These are phyloP conservation scores for Pichia terricola DNA, from an alignment of 1,139 yeast species.

Conservation along the genomic window DNA sequence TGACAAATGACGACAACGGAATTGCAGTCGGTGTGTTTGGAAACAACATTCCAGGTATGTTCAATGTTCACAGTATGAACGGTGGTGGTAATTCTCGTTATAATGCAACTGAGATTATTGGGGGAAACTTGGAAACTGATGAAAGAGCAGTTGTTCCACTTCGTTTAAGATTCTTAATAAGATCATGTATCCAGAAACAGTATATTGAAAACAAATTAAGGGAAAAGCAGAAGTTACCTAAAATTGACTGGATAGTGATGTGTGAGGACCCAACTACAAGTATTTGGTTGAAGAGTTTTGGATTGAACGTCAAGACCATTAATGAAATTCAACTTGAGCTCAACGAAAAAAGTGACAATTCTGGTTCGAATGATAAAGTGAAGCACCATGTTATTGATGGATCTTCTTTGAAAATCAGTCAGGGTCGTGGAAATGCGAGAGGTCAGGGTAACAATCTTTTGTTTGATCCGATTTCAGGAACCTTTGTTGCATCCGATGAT, in stretches of 20 bases:
- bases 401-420: background rate
- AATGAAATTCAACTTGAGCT: conserved; percentile 37
- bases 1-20: conserved; percentile 5
- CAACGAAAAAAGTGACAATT: background rate
- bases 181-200: conserved; percentile 41
- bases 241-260: conserved; percentile 40
- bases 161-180: conserved; percentile 38
- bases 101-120: too few species aligned
- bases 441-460: background rate
- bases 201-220: conserved; percentile 28
- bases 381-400: too few species aligned
- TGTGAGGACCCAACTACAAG: conserved; percentile 46
- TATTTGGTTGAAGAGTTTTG: conserved; percentile 48
- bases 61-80: conserved; percentile 2
- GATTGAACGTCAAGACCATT: conserved; percentile 41
- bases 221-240: conserved; percentile 3
- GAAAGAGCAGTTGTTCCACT: conserved; percentile 39
- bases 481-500: background rate
- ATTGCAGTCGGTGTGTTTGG: conserved; percentile 17
- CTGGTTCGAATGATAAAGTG: too few species aligned
- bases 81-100: background rate
- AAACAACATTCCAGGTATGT: conserved; percentile 13
- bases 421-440: background rate
- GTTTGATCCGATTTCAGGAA: background rate
- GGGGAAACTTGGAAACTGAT: too few species aligned